These are phyloP conservation scores for Fusarium annulatum DNA, from an alignment of 2,329 filamentous ascomycete species.

Conservation along the genomic window DNA sequence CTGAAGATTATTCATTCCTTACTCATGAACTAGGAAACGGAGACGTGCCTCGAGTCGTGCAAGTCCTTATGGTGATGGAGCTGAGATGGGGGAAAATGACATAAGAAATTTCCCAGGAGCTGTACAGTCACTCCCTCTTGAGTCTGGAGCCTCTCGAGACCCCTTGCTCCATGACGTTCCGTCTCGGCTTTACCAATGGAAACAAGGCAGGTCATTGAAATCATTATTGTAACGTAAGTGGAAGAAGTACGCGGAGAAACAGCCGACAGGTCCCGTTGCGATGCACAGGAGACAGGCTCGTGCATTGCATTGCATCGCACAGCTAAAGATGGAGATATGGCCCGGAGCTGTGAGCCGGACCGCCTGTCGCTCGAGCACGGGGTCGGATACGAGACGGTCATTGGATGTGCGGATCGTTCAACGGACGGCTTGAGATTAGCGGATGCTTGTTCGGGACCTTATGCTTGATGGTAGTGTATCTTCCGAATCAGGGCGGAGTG, in stretches of 20 bases:
- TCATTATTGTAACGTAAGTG: constrained; percentile 5
- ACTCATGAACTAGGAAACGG: constrained; percentile 3
- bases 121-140: background rate
- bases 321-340: constrained; percentile 20
- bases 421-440: constrained; percentile 43
- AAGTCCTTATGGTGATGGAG: constrained; percentile 6
- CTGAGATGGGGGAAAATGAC: constrained; percentile 18
- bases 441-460: constrained; percentile 38
- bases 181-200: constrained; percentile 27
- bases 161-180: constrained; percentile 28
- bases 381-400: constrained; percentile 43
- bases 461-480: constrained; percentile 2
- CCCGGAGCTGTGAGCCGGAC: constrained; percentile 29
- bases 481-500: accelerated
- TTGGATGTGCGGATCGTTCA: constrained; percentile 43
- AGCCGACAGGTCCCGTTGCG: constrained; percentile 19
- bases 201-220: constrained; percentile 20
- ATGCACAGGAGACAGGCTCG: constrained; percentile 18
- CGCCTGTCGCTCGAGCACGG: constrained; percentile 50
- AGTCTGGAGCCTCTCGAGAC: constrained; percentile 1
- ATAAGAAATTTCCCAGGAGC: background rate
- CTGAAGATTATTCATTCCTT: constrained; percentile 1
- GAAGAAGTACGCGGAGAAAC: constrained; percentile 20
- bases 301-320: constrained; percentile 14
- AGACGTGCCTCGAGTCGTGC: background rate